Evolutionary conservation across 352 stramenopile genomes (phyloP).

Genomic region (Globisporangium orthogonon): DNA sequence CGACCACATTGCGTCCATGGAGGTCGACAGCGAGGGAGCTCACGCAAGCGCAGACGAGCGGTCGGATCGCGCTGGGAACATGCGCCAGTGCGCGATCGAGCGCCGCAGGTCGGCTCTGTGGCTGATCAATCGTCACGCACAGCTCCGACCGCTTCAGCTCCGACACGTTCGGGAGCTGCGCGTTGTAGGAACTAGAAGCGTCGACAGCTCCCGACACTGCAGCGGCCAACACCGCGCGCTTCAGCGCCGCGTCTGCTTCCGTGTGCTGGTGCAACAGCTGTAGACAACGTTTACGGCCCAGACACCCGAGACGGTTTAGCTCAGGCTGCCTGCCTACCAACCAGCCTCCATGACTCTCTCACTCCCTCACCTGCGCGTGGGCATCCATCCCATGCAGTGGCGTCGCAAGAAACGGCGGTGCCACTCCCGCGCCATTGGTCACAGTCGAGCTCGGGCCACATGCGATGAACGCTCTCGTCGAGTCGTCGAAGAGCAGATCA

Average conservation of each 20-base stretch:
- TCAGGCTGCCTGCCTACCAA: neutral
- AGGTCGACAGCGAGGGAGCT: slow-evolving; percentile 20
- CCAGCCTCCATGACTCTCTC: neutral
- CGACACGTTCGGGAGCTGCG: neutral
- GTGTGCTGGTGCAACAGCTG: neutral
- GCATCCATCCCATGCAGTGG: neutral
- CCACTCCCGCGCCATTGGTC: neutral
- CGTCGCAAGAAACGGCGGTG: neutral
- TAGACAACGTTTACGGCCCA: no score
- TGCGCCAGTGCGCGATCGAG: slow-evolving; percentile 1
- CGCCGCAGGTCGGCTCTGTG: neutral
- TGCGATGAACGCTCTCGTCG: neutral
- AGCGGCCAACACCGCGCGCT: neutral
- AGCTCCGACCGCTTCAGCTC: neutral
- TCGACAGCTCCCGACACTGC: neutral
- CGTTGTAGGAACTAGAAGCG: neutral
- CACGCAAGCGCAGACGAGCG: slow-evolving; percentile 17
- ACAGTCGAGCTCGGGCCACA: neutral
- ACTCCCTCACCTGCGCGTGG: neutral
- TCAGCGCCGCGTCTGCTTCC: neutral
- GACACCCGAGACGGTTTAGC: no score
- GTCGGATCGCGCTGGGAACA: slow-evolving; percentile 21
- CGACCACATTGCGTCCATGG: slow-evolving; percentile 28
- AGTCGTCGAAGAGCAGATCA: slow-evolving; percentile 5
- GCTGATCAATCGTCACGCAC: neutral